A percentile compares a stretch with the other conserved stretches of the same genome.
phyloP scores from a whole-genome alignment of 768 basidiomycete species.

The Cystobasidium tubakii region DNA sequence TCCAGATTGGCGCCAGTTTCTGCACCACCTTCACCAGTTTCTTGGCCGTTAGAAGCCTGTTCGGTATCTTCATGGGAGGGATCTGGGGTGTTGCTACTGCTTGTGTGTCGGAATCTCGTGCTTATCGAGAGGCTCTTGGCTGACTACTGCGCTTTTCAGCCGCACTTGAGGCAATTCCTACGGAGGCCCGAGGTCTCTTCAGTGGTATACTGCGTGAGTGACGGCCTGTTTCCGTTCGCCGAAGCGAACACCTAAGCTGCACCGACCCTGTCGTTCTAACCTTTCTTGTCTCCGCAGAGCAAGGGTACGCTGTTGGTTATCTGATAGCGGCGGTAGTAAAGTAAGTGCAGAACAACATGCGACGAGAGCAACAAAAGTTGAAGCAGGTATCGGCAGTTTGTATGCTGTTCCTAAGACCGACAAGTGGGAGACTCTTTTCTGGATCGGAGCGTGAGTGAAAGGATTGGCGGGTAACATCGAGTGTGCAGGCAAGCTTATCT shows the following conservation, averaged over 20 bases:
- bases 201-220: slow-evolving; percentile 66
- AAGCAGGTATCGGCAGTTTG: slow-evolving; percentile 48
- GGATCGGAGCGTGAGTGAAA: slow-evolving; percentile 64
- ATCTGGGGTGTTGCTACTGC: slow-evolving; percentile 33
- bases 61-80: slow-evolving; percentile 49
- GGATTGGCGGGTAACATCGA: background rate
- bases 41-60: slow-evolving; percentile 72
- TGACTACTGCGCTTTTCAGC: background rate
- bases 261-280: no score
- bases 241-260: no score
- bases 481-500: background rate
- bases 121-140: background rate
- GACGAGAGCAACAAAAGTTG: background rate
- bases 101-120: background rate
- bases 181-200: slow-evolving; percentile 68
- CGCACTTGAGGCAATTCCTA: slow-evolving; percentile 41
- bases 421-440: slow-evolving; percentile 75
- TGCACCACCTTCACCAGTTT: slow-evolving; percentile 70
- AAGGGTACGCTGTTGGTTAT: slow-evolving; percentile 56
- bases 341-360: background rate
- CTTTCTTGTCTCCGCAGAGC: slow-evolving; percentile 53
- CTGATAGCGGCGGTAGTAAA: slow-evolving; percentile 79
- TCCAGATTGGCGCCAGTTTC: slow-evolving; percentile 70
- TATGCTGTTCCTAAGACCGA: slow-evolving; percentile 52
- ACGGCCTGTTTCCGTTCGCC: no score